phyloP scores from a whole-genome alignment of 1,284 basidiomycete genomes.

The Austropuccinia psidii region DNA sequence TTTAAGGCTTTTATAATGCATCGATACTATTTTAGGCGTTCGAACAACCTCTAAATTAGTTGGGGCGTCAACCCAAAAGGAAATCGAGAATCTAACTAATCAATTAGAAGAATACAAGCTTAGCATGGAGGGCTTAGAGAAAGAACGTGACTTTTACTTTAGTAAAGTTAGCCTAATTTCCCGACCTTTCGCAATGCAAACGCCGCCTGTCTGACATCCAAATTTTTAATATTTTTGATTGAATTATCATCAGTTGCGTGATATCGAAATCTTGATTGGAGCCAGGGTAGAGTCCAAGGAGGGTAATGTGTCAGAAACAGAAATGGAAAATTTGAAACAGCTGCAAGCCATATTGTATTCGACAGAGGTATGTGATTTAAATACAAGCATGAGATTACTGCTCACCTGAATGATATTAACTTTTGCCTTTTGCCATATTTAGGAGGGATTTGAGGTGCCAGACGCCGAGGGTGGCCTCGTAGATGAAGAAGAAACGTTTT shows the following conservation, averaged over 20 bases:
- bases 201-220: background rate
- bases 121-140: slow-evolving; percentile 67
- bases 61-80: slow-evolving; percentile 45
- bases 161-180: slow-evolving; percentile 62
- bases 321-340: slow-evolving; percentile 64
- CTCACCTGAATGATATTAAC: background rate
- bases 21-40: slow-evolving; percentile 2
- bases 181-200: background rate
- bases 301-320: slow-evolving; percentile 47
- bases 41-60: slow-evolving; percentile 16
- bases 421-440: background rate
- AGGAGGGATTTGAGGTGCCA: slow-evolving; percentile 36
- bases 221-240: background rate
- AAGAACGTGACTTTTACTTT: slow-evolving; percentile 97
- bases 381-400: background rate
- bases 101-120: slow-evolving; percentile 76
- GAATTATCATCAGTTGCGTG: slow-evolving; percentile 60
- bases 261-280: slow-evolving; percentile 82
- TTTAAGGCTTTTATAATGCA: background rate
- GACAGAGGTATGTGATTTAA: slow-evolving; percentile 64
- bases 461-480: slow-evolving; percentile 17
- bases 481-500: slow-evolving; percentile 36
- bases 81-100: slow-evolving; percentile 58
- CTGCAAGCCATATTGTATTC: slow-evolving; percentile 92
- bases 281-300: slow-evolving; percentile 46